Conservation (phyloP, 1,284 basidiomycete genomes). For the Ustilago esculenta region DNA sequence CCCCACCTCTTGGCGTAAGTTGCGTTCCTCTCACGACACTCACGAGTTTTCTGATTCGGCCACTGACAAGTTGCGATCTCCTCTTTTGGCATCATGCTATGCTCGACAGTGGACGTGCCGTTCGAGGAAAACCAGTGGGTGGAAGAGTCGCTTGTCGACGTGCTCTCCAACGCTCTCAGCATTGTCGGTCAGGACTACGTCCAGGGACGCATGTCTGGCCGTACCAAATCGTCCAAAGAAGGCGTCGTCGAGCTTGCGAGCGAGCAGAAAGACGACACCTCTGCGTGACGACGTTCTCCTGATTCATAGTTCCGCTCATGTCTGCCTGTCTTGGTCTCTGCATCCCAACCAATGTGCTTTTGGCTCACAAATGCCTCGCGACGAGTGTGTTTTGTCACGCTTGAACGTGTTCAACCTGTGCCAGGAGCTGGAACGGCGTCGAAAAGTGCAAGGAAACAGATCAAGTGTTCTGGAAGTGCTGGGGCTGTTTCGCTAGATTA, state of each 20-base stretch:
- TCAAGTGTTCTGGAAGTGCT: too few relatives aligned
- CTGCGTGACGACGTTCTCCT: constrained; percentile 3
- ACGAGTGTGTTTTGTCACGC: too few relatives aligned
- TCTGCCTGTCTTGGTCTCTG: neutral
- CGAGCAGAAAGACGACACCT: constrained; percentile 3
- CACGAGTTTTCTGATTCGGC: neutral
- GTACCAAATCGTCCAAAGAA: constrained; percentile 46
- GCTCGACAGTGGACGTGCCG: constrained; percentile 50
- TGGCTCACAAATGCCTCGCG: too few relatives aligned
- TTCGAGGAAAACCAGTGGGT: constrained; percentile 64
- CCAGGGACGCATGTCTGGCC: constrained; percentile 53
- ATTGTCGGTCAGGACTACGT: constrained; percentile 62
- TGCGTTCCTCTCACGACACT: neutral
- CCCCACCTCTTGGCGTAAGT: constrained; percentile 62
- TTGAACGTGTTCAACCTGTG: too few relatives aligned
- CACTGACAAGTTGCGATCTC: too few relatives aligned
- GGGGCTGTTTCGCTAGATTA: constrained; percentile 4
- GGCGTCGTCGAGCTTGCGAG: constrained; percentile 16
- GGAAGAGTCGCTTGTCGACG: constrained; percentile 62
- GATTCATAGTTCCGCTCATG: neutral
- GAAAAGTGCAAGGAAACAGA: too few relatives aligned
- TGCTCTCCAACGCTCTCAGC: constrained; percentile 58
- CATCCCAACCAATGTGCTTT: neutral
- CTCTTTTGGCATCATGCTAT: too few relatives aligned
- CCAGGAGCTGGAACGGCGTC: too few relatives aligned